Evolutionary conservation across 352 stramenopile species (phyloP), one percentile per base, ranked within the genome.

Genomic region (Pythium phragmiticola): DNA sequence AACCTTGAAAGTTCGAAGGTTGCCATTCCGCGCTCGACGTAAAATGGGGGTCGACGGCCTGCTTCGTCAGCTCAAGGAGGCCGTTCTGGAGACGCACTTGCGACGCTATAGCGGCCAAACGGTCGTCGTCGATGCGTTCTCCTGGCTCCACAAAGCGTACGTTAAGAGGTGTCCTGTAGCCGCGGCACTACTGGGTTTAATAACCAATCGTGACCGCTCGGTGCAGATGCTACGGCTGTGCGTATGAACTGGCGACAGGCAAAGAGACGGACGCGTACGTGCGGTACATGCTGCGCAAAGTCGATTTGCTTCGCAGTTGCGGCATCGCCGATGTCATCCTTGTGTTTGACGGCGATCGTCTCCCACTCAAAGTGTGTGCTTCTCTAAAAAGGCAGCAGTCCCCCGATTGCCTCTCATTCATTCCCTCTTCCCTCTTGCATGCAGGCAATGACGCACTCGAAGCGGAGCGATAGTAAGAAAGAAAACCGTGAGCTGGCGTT

Each of bases 111-210:
- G 56, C 3, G 81, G 72, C 16, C 72, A 90, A 57, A 85, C 70
- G 12, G 62, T 92, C 47, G 82, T 83, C 3, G 80, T 90, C 3
- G 84, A 92, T 43, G 84, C 82, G 8, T 77, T 91, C 57, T 90
- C 84, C 5, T 92, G 84, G 84, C 74, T 92, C 37, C 82, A 92
- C 66, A 92, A 90, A 63, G 84, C 82, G 84, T 92, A 72, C 45
- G 83, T 80, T 33, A 14, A 3, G 21, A 60, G 4, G 42, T 41
- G 54, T 34, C 14, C n/a, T 41, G 23, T 34, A 41, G 23, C 21
- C 9, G n/a, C 26, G 2, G 39, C 36, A 30, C 1, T 41, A 26
- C 26, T 52, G 4, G n/a, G 2, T 36, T 52, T 34, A 34, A 5
- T 8, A 17, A 52, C 46, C 1, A 0, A 9, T 30, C 3, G 13